Percentiles rank a stretch among this genome's conserved stretches.
These are phyloP conservation scores for Carex cristatella DNA, from an alignment of 176 grass and related monocot species.

Conservation along the genomic window DNA sequence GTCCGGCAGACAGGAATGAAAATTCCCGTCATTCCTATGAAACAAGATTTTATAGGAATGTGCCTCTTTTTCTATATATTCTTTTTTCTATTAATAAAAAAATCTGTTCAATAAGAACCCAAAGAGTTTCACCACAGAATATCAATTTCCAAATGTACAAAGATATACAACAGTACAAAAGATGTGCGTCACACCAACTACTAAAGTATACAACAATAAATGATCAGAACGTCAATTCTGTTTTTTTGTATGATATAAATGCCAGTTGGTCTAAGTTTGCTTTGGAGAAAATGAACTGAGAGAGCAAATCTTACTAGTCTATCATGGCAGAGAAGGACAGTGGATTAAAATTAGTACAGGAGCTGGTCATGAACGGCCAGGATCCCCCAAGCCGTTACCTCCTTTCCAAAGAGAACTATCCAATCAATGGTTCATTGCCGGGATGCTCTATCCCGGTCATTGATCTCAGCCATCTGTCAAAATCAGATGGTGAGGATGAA, in stretches of 20 bases:
- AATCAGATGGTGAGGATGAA: constrained; percentile 21
- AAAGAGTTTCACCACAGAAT: too few species aligned
- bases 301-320: background rate
- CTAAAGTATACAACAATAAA: background rate
- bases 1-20: too few species aligned
- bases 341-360: constrained; percentile 20
- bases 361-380: constrained; percentile 3
- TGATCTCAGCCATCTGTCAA: constrained; percentile 35
- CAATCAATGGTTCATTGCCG: background rate
- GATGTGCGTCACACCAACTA: background rate
- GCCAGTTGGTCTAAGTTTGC: background rate
- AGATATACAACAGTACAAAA: too few species aligned
- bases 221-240: background rate
- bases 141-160: too few species aligned
- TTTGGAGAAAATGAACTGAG: background rate
- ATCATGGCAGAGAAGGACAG: background rate
- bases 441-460: constrained; percentile 25
- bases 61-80: too few species aligned
- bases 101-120: too few species aligned
- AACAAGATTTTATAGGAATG: too few species aligned
- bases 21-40: too few species aligned
- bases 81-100: too few species aligned
- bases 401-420: background rate
- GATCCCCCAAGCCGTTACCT: constrained; percentile 33
- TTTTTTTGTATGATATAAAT: background rate